Percentiles rank a stretch among this genome's conserved stretches.
Evolutionary conservation across 2,329 filamentous ascomycete species (phyloP).

Genomic region (Didymella segeticola): DNA sequence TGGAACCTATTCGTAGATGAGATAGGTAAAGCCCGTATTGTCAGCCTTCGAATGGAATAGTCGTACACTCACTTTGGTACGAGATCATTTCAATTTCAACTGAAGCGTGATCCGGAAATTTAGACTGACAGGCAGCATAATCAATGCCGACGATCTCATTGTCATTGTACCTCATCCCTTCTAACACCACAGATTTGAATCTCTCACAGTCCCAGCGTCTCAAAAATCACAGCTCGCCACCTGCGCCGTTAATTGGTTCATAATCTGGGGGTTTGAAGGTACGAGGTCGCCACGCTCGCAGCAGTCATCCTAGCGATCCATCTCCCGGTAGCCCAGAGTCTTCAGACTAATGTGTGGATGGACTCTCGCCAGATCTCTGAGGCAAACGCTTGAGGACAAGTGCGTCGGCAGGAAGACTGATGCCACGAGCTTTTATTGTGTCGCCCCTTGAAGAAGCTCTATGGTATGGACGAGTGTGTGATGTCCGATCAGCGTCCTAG

Average conservation of each 20-base stretch:
- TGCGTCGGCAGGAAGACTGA: too few species aligned
- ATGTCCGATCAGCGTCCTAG: too few species aligned
- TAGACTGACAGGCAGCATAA: conserved; percentile 64
- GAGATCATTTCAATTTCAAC: conserved; percentile 58
- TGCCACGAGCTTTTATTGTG: too few species aligned
- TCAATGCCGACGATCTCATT: conserved; percentile 63
- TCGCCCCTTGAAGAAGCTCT: too few species aligned
- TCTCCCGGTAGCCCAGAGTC: conserved; percentile 10
- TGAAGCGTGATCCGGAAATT: conserved; percentile 48
- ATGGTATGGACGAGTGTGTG: too few species aligned
- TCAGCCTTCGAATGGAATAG: conserved; percentile 60
- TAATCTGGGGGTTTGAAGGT: too few species aligned
- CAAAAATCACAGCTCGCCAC: conserved; percentile 49
- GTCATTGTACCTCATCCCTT: conserved; percentile 45
- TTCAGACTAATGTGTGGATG: too few species aligned
- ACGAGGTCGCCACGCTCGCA: too few species aligned
- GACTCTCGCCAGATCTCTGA: too few species aligned
- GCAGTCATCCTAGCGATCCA: too few species aligned
- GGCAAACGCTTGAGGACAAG: too few species aligned
- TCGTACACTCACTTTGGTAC: conserved; percentile 61
- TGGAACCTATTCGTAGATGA: conserved; percentile 52
- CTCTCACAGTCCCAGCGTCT: conserved; percentile 46
- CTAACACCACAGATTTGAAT: neutral
- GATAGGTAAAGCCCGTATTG: conserved; percentile 51
- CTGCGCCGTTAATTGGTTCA: too few species aligned